Base-by-base conservation (phyloP, 2,329 filamentous ascomycete genomes). In the Clonostachys solani region DNA sequence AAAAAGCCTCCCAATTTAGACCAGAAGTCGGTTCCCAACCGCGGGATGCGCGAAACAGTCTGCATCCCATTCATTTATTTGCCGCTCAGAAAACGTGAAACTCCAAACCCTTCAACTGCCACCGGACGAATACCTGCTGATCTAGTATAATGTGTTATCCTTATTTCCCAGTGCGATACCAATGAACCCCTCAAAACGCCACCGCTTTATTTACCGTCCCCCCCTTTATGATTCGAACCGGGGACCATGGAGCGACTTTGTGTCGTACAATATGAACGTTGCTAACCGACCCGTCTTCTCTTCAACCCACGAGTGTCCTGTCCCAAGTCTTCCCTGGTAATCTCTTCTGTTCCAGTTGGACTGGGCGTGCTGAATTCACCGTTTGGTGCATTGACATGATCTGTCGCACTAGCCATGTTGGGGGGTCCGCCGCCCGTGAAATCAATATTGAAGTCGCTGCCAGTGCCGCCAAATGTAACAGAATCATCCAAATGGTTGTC, bases 371-470 rank as follows among this genome's bases (percentile, higher is more conserved):
- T 61, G 23, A 29, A 29, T 18, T 65, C 60, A 16, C 51, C 15
- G 36, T 49, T 47, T n/a, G 37, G 33, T 12, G 29, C 18, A 8
- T 19, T 33, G 10, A 17, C 33, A 9, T 19, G 33, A 12, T 19
- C 35, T 19, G 42, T 40, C 10, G 10, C 43, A n/a, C 12, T 9
- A 36, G n/a, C 42, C 33, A 23, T 33, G 12, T 41, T 53, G 46
- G 13, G 17, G 9, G 23, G 15, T 8, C 29, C 40, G 12, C 15
- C 23, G 15, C 53, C 19, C 8, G 23, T 29, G 49, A 47, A 36
- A 35, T 65, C 69, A 51, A 80, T 79, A 55, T 75, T 74, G 47
- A 81, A 77, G 51, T 79, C 75, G 33, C 68, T 64, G 9, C 70
- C 70, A 42, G 73, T 71, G 12, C 64, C 57, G 33, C 52, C 64